Evolutionary conservation across 2,329 filamentous ascomycete species (phyloP), one percentile per base, ranked within the genome.

Genomic region (Stachybotrys chlorohalonatus): DNA sequence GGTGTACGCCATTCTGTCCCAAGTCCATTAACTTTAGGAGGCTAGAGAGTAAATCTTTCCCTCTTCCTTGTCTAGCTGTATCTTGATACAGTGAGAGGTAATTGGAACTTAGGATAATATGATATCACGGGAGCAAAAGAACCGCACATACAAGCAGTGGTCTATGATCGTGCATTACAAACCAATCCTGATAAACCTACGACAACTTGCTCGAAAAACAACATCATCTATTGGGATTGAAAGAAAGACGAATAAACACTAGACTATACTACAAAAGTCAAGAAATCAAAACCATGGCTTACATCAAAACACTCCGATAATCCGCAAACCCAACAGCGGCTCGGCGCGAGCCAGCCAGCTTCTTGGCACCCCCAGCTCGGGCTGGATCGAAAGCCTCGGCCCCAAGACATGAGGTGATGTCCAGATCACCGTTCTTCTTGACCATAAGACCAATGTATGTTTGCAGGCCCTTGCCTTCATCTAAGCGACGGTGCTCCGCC

Each of bases 391-490:
- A 51, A n/a, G 49, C 32, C 49, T 51, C 49, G 31, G 49, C 9
- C 11, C 30, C 31, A 2, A 53, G 11, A 50, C 51, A 55, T 3
- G 54, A 53, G 13, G 45, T 53, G 15, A 55, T n/a, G 11, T 55
- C 54, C 16, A 48, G 51, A 30, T 48, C 47, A 11, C 54, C 54
- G 16, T 52, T 49, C 7, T 49, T 49, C 8, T 42, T 42, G 39
- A 53, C 49, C 30, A 49, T 30, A 48, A 52, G 52, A 31, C 46
- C 47, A 17, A 57, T 54, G 24, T 53, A 55, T 6, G 46, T 47
- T 11, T 57, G 53, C 17, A 57, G 31, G 4, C 55, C 55, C 32
- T 57, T 57, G 24, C 53, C 51, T n/a, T 55, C 52, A n/a, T 45
- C 53, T 5, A 57, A 53, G 7, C 42, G 36, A 39, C 55, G 51